These are phyloP conservation scores for Hirschioporus abietinus DNA, from an alignment of 768 basidiomycete species.

Conservation along the genomic window DNA sequence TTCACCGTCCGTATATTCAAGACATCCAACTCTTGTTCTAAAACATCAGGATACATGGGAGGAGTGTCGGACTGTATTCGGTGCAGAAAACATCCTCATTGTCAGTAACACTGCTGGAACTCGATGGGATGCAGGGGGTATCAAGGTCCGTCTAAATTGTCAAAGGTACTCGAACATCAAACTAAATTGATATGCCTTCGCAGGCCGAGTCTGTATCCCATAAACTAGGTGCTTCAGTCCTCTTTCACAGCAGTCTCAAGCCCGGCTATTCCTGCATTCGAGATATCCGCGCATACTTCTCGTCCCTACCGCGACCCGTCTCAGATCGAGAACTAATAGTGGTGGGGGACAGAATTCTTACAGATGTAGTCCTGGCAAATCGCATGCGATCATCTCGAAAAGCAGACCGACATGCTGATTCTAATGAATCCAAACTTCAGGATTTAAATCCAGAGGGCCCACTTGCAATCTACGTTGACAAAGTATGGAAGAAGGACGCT, in stretches of 20 bases:
- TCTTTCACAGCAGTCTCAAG: conserved; percentile 72
- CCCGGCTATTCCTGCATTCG: conserved; percentile 74
- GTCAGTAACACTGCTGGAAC: conserved; percentile 96
- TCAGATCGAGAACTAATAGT: conserved; percentile 52
- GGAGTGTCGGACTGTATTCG: conserved; percentile 67
- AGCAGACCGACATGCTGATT: conserved; percentile 7
- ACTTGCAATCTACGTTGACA: conserved; percentile 64
- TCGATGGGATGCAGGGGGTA: conserved; percentile 62
- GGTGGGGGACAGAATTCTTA: conserved; percentile 90
- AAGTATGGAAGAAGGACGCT: conserved; percentile 63
- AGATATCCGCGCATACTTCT: conserved; percentile 72
- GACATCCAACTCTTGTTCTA: not conserved
- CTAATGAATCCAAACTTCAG: not conserved
- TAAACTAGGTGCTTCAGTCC: conserved; percentile 74
- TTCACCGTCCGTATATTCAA: not conserved
- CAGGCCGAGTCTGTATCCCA: conserved; percentile 85
- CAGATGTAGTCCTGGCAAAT: conserved; percentile 84
- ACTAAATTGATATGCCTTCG: not conserved
- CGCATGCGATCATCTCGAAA: conserved; percentile 43
- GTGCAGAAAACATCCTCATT: conserved; percentile 73
- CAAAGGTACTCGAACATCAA: not conserved
- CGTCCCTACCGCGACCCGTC: conserved; percentile 49
- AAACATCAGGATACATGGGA: conserved; percentile 62
- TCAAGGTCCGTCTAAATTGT: conserved; percentile 57
- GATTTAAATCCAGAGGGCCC: conserved; percentile 36